Percentiles rank a stretch among this genome's conserved stretches.
Evolutionary conservation across 306 rosid genomes (phyloP).

Genomic region (Vigna radiata): DNA sequence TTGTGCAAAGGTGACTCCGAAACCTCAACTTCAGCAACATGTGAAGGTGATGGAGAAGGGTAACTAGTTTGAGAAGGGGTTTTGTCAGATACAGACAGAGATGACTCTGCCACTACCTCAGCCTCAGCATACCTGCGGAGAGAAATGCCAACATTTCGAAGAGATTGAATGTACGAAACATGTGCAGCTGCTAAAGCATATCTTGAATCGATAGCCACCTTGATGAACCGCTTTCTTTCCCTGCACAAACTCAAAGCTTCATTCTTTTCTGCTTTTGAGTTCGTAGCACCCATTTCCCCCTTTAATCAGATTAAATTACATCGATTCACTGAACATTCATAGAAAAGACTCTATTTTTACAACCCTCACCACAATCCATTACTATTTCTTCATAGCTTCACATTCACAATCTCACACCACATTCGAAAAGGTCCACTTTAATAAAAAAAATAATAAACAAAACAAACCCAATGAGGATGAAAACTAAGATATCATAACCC

Average conservation of each 20-base stretch:
- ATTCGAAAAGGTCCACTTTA: slow-evolving; percentile 12
- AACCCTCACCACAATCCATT: background rate
- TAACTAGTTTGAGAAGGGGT: slow-evolving; percentile 90
- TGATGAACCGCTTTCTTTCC: slow-evolving; percentile 77
- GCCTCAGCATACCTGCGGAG: slow-evolving; percentile 87
- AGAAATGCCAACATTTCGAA: slow-evolving; percentile 74
- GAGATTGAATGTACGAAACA: slow-evolving; percentile 78
- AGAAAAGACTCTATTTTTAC: slow-evolving; percentile 30
- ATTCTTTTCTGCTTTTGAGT: slow-evolving; percentile 76
- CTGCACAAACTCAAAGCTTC: slow-evolving; percentile 83
- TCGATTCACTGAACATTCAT: slow-evolving; percentile 34
- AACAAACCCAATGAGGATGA: background rate
- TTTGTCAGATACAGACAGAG: slow-evolving; percentile 81
- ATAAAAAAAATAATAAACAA: background rate
- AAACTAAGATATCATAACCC: slow-evolving; percentile 1
- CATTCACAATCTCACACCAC: slow-evolving; percentile 15
- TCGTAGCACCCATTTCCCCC: slow-evolving; percentile 73
- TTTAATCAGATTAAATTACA: slow-evolving; percentile 44
- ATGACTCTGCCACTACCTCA: slow-evolving; percentile 78
- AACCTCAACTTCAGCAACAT: slow-evolving; percentile 62
- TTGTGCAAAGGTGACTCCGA: slow-evolving; percentile 72
- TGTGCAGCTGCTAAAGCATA: slow-evolving; percentile 88
- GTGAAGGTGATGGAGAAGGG: slow-evolving; percentile 85
- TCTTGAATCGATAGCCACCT: slow-evolving; percentile 87
- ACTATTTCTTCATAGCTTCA: background rate